Percentiles rank a stretch among this genome's conserved stretches.
These are phyloP conservation scores for Cyberlindnera veronae DNA, from an alignment of 805 yeast genomes.

Conservation along the genomic window DNA sequence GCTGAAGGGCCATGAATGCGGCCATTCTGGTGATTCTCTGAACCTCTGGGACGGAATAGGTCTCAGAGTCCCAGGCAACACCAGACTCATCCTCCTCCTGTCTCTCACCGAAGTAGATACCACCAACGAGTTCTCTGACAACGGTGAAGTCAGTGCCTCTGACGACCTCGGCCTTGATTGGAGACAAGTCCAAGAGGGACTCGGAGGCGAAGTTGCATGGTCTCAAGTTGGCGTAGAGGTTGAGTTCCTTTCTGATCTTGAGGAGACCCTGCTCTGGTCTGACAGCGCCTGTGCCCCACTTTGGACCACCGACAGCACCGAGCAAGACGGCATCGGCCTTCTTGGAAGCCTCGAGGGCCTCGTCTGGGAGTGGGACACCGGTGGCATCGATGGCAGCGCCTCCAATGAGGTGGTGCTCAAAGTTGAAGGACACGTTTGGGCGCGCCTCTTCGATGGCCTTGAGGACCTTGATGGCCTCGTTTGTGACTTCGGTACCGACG, in stretches of 20 bases:
- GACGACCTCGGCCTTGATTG: constrained; percentile 80
- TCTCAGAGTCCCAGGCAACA: constrained; percentile 90
- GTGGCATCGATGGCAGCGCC: constrained; percentile 99
- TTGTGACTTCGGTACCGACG: constrained; percentile 87
- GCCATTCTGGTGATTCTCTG: constrained; percentile 98
- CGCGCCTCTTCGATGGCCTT: constrained; percentile 65
- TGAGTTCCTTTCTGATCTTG: constrained; percentile 90
- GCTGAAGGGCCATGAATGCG: constrained; percentile 91
- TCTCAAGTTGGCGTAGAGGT: constrained; percentile 91
- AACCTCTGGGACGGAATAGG: constrained; percentile 87
- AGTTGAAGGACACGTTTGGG: constrained; percentile 61
- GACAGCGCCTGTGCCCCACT: constrained; percentile 96
- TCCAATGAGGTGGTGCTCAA: constrained; percentile 85
- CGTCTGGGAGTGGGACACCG: constrained; percentile 88
- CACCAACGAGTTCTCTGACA: constrained; percentile 96
- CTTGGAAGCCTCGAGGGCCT: constrained; percentile 77
- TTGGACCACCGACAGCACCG: constrained; percentile 99
- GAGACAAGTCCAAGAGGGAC: constrained; percentile 77
- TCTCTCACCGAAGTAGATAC: constrained; percentile 96
- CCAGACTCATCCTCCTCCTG: constrained; percentile 86
- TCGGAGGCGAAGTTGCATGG: constrained; percentile 94
- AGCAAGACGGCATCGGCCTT: constrained; percentile 89
- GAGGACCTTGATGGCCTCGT: constrained; percentile 89
- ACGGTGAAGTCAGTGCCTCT: constrained; percentile 89
- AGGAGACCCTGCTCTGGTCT: constrained; percentile 97